Evolutionary conservation across 176 grass and related monocot genomes (phyloP).

Genomic region (Cocos nucifera): DNA sequence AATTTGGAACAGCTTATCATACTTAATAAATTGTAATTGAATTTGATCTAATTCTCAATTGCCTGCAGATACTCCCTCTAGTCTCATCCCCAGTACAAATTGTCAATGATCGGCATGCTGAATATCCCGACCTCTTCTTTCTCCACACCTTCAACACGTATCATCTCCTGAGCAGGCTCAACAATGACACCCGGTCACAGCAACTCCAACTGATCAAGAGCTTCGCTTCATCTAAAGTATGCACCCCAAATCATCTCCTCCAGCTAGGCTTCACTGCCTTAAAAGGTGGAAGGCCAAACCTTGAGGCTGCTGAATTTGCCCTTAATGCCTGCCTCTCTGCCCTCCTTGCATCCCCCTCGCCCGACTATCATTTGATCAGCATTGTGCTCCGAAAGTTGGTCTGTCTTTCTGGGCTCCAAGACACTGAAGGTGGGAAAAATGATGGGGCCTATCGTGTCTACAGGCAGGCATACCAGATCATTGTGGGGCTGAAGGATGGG

Average conservation of each 20-base stretch:
- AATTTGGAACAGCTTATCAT: background rate
- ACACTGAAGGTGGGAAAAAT: conserved; percentile 38
- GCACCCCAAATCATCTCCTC: conserved; percentile 53
- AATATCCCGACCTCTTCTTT: conserved; percentile 28
- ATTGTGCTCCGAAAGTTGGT: conserved; percentile 52
- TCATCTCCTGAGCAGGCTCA: conserved; percentile 52
- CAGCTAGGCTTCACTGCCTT: conserved; percentile 41
- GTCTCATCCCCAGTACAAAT: conserved; percentile 30
- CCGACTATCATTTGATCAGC: conserved; percentile 65
- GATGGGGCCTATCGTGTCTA: conserved; percentile 61
- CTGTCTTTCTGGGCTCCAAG: conserved; percentile 45
- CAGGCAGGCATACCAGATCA: conserved; percentile 72
- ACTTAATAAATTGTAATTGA: background rate
- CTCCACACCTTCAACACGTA: conserved; percentile 60
- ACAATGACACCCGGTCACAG: conserved; percentile 24
- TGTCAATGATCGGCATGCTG: conserved; percentile 32
- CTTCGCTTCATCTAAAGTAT: conserved; percentile 63
- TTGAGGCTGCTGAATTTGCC: conserved; percentile 57
- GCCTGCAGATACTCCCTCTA: conserved; percentile 36
- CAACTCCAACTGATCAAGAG: conserved; percentile 72
- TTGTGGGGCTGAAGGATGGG: conserved; percentile 66
- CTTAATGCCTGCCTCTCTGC: conserved; percentile 50
- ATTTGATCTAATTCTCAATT: conserved; percentile 1
- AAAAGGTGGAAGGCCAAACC: conserved; percentile 43
- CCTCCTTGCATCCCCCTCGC: conserved; percentile 50